Conservation (phyloP, 306 rosid genomes). For the Mimosa pudica region DNA sequence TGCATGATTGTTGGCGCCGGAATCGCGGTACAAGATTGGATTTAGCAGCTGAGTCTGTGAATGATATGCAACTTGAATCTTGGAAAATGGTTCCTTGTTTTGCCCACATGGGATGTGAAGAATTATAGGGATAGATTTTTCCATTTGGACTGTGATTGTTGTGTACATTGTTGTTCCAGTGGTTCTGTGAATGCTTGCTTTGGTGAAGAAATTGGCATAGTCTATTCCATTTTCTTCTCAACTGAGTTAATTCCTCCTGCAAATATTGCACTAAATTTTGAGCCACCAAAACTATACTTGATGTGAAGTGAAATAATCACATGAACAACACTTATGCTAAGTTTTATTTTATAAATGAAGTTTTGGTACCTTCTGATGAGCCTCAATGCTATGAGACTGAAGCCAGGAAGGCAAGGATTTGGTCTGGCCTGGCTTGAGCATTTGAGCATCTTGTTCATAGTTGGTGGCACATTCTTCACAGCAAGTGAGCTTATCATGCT, state of each 20-base stretch:
- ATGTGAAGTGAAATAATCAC: neutral
- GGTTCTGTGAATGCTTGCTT: slow-evolving; percentile 45
- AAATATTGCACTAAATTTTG: slow-evolving; percentile 15
- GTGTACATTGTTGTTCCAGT: slow-evolving; percentile 36
- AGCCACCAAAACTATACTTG: slow-evolving; percentile 8
- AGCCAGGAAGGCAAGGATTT: slow-evolving; percentile 80
- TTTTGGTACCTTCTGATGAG: slow-evolving; percentile 55
- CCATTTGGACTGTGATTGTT: slow-evolving; percentile 41
- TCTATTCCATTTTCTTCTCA: slow-evolving; percentile 71
- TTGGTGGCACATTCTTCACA: slow-evolving; percentile 70
- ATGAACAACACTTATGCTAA: neutral
- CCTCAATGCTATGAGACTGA: slow-evolving; percentile 60
- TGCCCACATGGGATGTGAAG: slow-evolving; percentile 48
- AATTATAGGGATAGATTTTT: slow-evolving; percentile 43
- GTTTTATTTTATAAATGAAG: neutral
- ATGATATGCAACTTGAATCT: slow-evolving; percentile 61
- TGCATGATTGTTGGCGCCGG: slow-evolving; percentile 64
- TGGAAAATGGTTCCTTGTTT: slow-evolving; percentile 40
- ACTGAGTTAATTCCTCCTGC: slow-evolving; percentile 56
- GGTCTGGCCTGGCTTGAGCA: slow-evolving; percentile 51
- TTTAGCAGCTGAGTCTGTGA: slow-evolving; percentile 44
- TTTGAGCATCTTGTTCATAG: slow-evolving; percentile 67
- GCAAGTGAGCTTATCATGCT: slow-evolving; percentile 48
- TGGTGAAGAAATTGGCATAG: slow-evolving; percentile 64
- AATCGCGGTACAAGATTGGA: slow-evolving; percentile 49